Evolutionary conservation across 768 basidiomycete genomes (phyloP).

Genomic region (Paxillus rubicundulus): DNA sequence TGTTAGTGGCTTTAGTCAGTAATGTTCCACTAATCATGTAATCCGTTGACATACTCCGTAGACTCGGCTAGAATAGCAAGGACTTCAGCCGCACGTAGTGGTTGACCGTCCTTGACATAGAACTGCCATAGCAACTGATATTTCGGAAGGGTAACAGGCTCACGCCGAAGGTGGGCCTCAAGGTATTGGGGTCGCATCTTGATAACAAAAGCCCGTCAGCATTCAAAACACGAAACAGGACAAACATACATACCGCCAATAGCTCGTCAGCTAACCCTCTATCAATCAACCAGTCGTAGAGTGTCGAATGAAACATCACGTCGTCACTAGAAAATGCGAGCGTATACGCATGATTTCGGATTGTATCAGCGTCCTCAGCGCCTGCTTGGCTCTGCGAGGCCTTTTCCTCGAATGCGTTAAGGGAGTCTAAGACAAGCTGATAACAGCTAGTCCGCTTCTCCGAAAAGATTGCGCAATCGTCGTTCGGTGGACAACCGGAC

Average conservation of each 20-base stretch:
- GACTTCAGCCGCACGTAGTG: slow-evolving; percentile 84
- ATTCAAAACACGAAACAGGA: slow-evolving; percentile 1
- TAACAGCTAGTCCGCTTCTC: slow-evolving; percentile 74
- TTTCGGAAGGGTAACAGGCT: slow-evolving; percentile 77
- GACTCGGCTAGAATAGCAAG: slow-evolving; percentile 83
- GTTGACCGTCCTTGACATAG: slow-evolving; percentile 89
- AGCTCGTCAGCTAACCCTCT: slow-evolving; percentile 82
- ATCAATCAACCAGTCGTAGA: slow-evolving; percentile 93
- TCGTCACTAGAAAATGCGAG: slow-evolving; percentile 83
- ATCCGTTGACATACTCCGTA: slow-evolving; percentile 53
- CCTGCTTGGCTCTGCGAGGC: slow-evolving; percentile 35
- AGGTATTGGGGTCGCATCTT: slow-evolving; percentile 87
- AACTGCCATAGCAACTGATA: slow-evolving; percentile 95
- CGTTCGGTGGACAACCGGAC: slow-evolving; percentile 55
- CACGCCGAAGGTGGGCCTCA: slow-evolving; percentile 81
- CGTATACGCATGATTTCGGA: slow-evolving; percentile 83
- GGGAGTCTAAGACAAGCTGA: slow-evolving; percentile 76
- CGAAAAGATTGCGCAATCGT: slow-evolving; percentile 55
- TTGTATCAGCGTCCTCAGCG: slow-evolving; percentile 59
- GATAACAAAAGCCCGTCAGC: slow-evolving; percentile 8
- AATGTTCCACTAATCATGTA: background rate
- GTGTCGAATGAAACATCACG: slow-evolving; percentile 87
- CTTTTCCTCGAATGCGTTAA: slow-evolving; percentile 76
- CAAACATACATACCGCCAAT: slow-evolving; percentile 64
- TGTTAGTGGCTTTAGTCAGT: slow-evolving; percentile 25